Base-by-base conservation (phyloP, 225 moss, liverwort and hornwort species). In the Thuidium tamariscinum region DNA sequence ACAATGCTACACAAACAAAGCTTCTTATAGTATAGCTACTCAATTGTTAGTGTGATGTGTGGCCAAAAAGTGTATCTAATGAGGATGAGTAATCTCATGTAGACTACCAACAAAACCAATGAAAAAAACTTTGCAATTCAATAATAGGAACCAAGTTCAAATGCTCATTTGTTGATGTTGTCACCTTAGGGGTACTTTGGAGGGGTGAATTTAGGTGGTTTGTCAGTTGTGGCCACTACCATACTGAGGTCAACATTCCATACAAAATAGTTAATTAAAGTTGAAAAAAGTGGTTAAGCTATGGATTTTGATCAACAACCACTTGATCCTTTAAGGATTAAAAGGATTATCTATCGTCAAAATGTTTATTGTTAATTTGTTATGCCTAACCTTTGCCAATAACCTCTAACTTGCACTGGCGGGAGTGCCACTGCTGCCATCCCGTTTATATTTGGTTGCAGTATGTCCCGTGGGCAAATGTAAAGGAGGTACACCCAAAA, bases 201-300 rank as follows among this genome's bases (percentile, higher is more conserved):
- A 7, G 2, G 0, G 0, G 13, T 0, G 1, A 7, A 39, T 7
- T 25, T 23, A 39, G 2, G 41, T 14, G 25, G 23, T 4, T 68
- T 36, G 66, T 21, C 2, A 1, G 20, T 19, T 36, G 36, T 36
- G 20, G 20, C 20, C 18, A 65, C 5, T 10, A 11, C 5, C 10
- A 0, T 66, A 6, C 36, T 5, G 21, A 66, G 36, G 21, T 20
- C 1, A 19, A 0, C 11, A 66, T 20, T 19, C 11, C 6, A 20
- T 36, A 11, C 0, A 10, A 0, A 66, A 5, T 36, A 66, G 20
- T 66, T 17, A 17, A 17, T 32, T 32, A 16, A 63, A 63, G 4
- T 63, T 63, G 32, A 2, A 63, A 62, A 61, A 32, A 62, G 16
- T 63, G 16, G 2, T 32, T 64, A 8, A 2, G 9, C 18, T 34